Evolutionary conservation across 352 stramenopile genomes (phyloP).

Genomic region (Thalassiosira livingstoniorum): DNA sequence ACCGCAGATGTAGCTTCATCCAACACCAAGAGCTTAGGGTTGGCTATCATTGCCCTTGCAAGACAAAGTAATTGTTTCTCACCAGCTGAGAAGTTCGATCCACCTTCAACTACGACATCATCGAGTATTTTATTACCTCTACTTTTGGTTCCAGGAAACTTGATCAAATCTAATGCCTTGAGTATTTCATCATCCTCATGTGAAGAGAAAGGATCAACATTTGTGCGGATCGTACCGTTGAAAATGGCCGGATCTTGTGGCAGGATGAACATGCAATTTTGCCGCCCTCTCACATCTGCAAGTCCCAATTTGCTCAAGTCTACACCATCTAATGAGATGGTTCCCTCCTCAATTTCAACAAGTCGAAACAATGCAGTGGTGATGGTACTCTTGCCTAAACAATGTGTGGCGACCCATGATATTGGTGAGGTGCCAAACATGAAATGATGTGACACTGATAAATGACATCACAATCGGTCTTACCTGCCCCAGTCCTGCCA

Average conservation of each 20-base stretch:
- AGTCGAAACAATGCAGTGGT: constrained; percentile 93
- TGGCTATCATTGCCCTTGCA: constrained; percentile 91
- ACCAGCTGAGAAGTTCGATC: constrained; percentile 93
- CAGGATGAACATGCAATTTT: constrained; percentile 90
- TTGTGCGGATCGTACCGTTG: constrained; percentile 90
- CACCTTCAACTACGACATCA: constrained; percentile 88
- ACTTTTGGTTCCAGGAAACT: constrained; percentile 50
- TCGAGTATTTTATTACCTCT: constrained; percentile 71
- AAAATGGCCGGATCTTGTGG: constrained; percentile 94
- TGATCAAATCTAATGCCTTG: constrained; percentile 86
- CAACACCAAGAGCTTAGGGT: constrained; percentile 91
- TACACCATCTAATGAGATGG: constrained; percentile 92
- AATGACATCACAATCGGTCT: too few species aligned
- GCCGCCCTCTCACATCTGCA: constrained; percentile 87
- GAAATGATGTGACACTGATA: background rate
- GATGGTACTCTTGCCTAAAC: constrained; percentile 90
- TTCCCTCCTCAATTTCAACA: constrained; percentile 90
- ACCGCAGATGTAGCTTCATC: constrained; percentile 94
- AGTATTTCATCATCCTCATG: constrained; percentile 88
- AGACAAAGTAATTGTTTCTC: constrained; percentile 97
- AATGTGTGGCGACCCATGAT: constrained; percentile 67
- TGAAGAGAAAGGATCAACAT: constrained; percentile 89
- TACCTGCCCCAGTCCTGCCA: constrained; percentile 85
- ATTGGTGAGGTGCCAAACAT: background rate
- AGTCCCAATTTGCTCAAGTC: constrained; percentile 89